A percentile compares a stretch with the other conserved stretches of the same genome.
Evolutionary conservation across 2,329 filamentous ascomycete genomes (phyloP).

Genomic region (Scleromitrula shiraiana): DNA sequence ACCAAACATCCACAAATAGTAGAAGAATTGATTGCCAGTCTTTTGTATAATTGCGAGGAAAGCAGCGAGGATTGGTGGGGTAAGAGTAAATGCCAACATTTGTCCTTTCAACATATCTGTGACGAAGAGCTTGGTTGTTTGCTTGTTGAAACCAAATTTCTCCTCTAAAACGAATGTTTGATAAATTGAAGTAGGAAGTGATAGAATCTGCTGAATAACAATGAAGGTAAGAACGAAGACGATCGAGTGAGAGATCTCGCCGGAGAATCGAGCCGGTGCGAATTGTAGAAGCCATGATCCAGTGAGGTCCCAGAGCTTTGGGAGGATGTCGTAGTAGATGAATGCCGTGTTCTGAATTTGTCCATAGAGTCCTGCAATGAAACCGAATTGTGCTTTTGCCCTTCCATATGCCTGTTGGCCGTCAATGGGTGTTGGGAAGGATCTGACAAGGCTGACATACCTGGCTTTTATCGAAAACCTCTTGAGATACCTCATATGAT

Average conservation of each 20-base stretch:
- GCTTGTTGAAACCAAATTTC: conserved; percentile 98
- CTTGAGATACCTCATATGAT: conserved; percentile 76
- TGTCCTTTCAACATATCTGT: conserved; percentile 90
- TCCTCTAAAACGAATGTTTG: conserved; percentile 94
- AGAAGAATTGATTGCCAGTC: conserved; percentile 93
- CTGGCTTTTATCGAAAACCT: conserved; percentile 92
- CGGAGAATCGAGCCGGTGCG: conserved; percentile 70
- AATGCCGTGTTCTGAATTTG: conserved; percentile 84
- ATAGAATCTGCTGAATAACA: conserved; percentile 69
- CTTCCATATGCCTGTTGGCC: conserved; percentile 69
- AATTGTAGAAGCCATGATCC: conserved; percentile 67
- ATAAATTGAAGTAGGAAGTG: conserved; percentile 78
- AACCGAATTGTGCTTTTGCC: conserved; percentile 85
- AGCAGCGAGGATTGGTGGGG: conserved; percentile 80
- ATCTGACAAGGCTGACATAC: conserved; percentile 32
- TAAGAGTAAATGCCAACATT: conserved; percentile 68
- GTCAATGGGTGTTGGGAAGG: conserved; percentile 13
- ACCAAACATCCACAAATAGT: conserved; percentile 93
- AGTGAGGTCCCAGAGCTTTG: conserved; percentile 79
- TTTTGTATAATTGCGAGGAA: conserved; percentile 92
- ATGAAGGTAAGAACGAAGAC: conserved; percentile 86
- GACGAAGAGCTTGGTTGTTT: conserved; percentile 81
- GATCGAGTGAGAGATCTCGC: conserved; percentile 90
- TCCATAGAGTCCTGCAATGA: conserved; percentile 72
- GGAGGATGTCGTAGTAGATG: conserved; percentile 84